These are phyloP conservation scores for Kodamaea kakaduensis DNA, from an alignment of 805 yeast genomes.

Conservation along the genomic window DNA sequence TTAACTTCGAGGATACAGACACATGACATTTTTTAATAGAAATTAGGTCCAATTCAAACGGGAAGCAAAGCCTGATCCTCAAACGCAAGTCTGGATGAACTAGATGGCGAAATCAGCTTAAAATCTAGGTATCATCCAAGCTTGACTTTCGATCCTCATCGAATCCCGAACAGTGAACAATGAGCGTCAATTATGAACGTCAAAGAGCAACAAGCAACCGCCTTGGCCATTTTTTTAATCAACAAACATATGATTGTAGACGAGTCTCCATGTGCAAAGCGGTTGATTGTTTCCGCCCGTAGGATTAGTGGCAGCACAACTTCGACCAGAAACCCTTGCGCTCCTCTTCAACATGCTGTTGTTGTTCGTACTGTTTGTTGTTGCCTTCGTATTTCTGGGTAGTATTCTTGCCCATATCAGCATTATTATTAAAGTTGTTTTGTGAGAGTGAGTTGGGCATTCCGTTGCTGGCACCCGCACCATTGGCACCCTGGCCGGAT, in stretches of 20 bases:
- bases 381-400: conserved; percentile 13
- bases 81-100: no score
- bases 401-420: conserved; percentile 15
- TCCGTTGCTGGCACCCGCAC: conserved; percentile 17
- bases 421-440: conserved; percentile 15
- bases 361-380: conserved; percentile 36
- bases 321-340: conserved; percentile 41
- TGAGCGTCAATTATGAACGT: no score
- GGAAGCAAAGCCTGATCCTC: no score
- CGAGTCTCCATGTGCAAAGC: no score
- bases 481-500: conserved; percentile 12
- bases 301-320: conserved; percentile 42
- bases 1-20: conserved; percentile 3
- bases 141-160: no score
- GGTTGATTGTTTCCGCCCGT: no score
- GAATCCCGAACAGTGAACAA: no score
- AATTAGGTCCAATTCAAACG: conserved; percentile 1
- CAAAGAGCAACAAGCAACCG: no score
- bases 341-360: conserved; percentile 31
- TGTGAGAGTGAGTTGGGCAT: conserved; percentile 17
- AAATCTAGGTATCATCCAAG: no score
- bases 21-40: conserved; percentile 3
- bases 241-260: no score
- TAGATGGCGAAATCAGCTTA: no score
- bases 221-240: no score